Conservation (phyloP, 2,329 filamentous ascomycete species). For the Calonectria pauciramosa region DNA sequence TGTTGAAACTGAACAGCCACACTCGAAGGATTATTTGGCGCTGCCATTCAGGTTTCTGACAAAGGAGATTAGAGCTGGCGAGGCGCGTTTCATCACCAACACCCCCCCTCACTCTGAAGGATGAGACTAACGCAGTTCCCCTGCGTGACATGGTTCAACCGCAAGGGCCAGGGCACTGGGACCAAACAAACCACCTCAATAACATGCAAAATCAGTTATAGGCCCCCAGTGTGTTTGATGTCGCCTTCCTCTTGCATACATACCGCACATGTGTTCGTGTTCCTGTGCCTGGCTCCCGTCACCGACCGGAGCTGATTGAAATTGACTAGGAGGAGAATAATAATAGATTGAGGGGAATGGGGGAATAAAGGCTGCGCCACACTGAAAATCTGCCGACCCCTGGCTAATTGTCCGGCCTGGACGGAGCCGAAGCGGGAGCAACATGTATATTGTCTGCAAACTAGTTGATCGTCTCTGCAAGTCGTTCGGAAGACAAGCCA, state of each 20-base stretch:
- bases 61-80: conserved; percentile 26
- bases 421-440: not conserved
- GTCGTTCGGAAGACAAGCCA: not conserved
- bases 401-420: not conserved
- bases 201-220: conserved; percentile 8
- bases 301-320: not conserved
- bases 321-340: not conserved
- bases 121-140: conserved; percentile 17
- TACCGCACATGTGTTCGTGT: conserved; percentile 10
- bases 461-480: conserved; percentile 12
- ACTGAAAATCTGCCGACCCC: conserved; percentile 4
- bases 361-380: conserved; percentile 2
- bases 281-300: not conserved
- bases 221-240: conserved; percentile 2
- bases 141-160: conserved; percentile 22
- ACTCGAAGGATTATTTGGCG: conserved; percentile 31
- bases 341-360: not conserved
- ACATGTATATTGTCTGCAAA: conserved; percentile 8
- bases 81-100: conserved; percentile 24
- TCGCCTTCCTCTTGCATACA: not conserved
- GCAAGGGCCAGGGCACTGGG: not conserved
- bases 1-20: conserved; percentile 29
- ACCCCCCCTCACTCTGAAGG: conserved; percentile 4
- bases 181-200: conserved; percentile 23
- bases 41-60: conserved; percentile 7